Base-by-base conservation (phyloP, 1,139 yeast species). In the Taphrina wiesneri region DNA sequence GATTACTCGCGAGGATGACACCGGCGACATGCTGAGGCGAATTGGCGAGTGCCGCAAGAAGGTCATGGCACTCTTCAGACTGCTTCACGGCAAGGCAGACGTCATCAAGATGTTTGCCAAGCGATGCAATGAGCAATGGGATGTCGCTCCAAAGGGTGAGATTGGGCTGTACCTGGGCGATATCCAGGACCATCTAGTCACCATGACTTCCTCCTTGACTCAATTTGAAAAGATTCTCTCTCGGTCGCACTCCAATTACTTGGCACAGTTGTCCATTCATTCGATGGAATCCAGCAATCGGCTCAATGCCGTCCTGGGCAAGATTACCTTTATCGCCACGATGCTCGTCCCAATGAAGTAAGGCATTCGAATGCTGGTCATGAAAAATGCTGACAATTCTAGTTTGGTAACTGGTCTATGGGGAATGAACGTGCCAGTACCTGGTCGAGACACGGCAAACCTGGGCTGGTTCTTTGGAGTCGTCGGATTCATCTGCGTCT, bases 61-160 rank as follows among this genome's bases (percentile, higher is more conserved):
- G 74, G 96, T 91, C 47, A 92, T 92, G 97, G 88, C 96, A 0
- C 80, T 92, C 74, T 86, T 93, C 89, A 82, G 99, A 73, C 80
- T 93, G 69, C 81, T 93, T 64, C 86, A 96, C 30, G 96, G 97
- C 69, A 93, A 93, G 76, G 98, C 99, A 0, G 99, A 95, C 76
- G 99, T 93, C 67, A 90, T 93, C 73, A 89, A 90, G 74, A 93
- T 92, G 96, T 91, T 93, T 81, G 96, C 97, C 46, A 93, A 93
- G 75, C 83, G 99, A 74, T 92, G 97, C 77, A 95, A 88, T 72
- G 98, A 93, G 81, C 72, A 79, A 70, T 69, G 78, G 75, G 76
- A 75, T 43, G 76, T 75, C 49, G 79, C 78, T 43, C 80, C 82
- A 4, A 73, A 76, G 62, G 75, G 75, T 19, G 64, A 60, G 52